Base-by-base conservation (phyloP, 495 filamentous ascomycete genomes). In the Trichoderma orchidacearum region DNA sequence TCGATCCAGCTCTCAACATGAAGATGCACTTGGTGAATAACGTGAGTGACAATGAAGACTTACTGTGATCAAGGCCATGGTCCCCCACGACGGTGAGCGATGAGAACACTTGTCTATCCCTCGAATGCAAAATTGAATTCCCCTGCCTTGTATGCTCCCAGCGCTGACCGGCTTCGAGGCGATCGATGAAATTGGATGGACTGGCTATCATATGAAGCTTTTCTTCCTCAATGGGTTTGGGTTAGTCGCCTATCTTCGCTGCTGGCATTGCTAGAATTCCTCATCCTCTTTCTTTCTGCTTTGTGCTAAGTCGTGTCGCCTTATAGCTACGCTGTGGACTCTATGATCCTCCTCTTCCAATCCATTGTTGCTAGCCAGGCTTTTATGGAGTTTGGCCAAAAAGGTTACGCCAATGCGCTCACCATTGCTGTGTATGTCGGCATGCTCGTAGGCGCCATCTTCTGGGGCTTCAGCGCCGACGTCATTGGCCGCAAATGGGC, bases 401-500 rank as follows among this genome's bases (percentile, higher is more conserved):
- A 65, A 0, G 73, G 73, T 8, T 84, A 76, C 57, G 55, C 56
- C 11, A 75, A 77, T 31, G 83, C 71, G 4, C 68, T 86, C 58
- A 85, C 80, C 3, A 77, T 86, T 55, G 79, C 83, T 12, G 75
- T 77, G 0, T 86, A 86, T 59, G 77, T 85, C 51, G 87, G 89
- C 2, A 76, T 94, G 54, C 70, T 90, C 1, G 61, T 81, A 2
- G 89, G 87, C 0, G 87, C 89, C 0, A 66, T 89, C 3, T 89
- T 90, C 64, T 91, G 87, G 88, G 88, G 88, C 0, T 78, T 91
- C 48, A 80, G 84, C 36, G 87, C 84, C 36, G 86, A 87, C 62
- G 69, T 86, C 71, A 70, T 81, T 62, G 88, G 89, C 21, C 79
- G 88, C 23, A 72, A 79, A 41, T 83, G 78, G 72, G 87, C 87